Conservation (phyloP, 306 rosid species). For the Glycine soja region DNA sequence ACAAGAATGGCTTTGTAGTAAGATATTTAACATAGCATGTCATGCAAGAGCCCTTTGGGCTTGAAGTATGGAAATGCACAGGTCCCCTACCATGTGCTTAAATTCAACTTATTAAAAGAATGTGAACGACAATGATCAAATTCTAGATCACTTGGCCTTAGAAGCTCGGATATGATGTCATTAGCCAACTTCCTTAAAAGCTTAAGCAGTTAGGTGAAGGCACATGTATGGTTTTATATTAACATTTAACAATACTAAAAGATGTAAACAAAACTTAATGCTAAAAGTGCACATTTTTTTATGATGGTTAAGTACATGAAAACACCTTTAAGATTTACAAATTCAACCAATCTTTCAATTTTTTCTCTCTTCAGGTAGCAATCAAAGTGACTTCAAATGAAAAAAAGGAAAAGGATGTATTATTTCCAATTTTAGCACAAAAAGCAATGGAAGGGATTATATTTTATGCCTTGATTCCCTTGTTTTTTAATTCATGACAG, state of each 20-base stretch:
- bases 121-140: background rate
- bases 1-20: background rate
- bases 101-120: constrained; percentile 11
- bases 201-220: background rate
- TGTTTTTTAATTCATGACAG: background rate
- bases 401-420: constrained; percentile 27
- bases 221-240: background rate
- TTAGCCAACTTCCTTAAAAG: background rate
- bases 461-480: constrained; percentile 20
- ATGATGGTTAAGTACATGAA: background rate
- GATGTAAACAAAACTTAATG: background rate
- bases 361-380: background rate
- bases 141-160: background rate
- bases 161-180: background rate
- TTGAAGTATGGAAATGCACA: constrained; percentile 5
- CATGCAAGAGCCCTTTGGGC: background rate
- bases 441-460: constrained; percentile 28
- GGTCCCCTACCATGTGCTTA: constrained; percentile 2
- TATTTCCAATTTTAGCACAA: constrained; percentile 34
- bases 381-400: background rate
- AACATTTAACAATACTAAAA: background rate
- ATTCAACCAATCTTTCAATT: background rate
- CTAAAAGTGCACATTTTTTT: background rate
- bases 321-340: background rate
- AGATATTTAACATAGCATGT: background rate